Evolutionary conservation across 1,284 basidiomycete species (phyloP), one percentile per base, ranked within the genome.

Genomic region (Tilletia indica): DNA sequence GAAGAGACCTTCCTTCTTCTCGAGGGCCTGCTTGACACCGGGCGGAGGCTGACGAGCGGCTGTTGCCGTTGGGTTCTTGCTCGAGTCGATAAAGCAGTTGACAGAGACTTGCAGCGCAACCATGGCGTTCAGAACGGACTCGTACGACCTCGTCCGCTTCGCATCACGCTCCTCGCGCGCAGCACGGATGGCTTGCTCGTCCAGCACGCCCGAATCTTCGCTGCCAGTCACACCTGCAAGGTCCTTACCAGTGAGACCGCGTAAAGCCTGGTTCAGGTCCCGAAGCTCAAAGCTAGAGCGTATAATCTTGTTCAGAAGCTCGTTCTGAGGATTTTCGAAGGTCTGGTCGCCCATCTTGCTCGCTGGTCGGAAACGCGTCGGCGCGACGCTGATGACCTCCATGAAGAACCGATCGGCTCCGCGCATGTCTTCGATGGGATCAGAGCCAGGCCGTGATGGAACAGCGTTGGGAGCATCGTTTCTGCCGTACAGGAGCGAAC

Each of bases 1-100:
- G 89, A 99, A 99, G 68, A 99, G 85, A 71, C 97, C 97, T 80
- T 99, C 97, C 86, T 99, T 99, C 89, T 99, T 99, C 86, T 99
- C 97, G 77, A 99, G 86, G 14, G 91, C 89, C 85, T 99, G 97
- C 87, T 99, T 99, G 78, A 99, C 90, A 82, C 97, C 97, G 56
- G 91, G 88, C 31, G 95, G 94, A n/a, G 94, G 87, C 82, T 93
- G 94, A 21, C 96, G 96, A 83, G 93, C 91, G 73, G 92, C 89
- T 76, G 93, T 87, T 3, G 90, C 88, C 39, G 90, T 87, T 1
- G 97, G 95, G 83, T 99, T 99, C 87, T 98, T 98, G 83, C 90
- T 92, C 81, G 93, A 94, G 85, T 99, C 97, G 85, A 99, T 93
- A 86, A 97, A 97, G 83, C 92, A 94, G 85, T 99, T 99, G 78